These are phyloP conservation scores for Cyclocybe cylindracea DNA, from an alignment of 768 basidiomycete genomes.

Conservation along the genomic window DNA sequence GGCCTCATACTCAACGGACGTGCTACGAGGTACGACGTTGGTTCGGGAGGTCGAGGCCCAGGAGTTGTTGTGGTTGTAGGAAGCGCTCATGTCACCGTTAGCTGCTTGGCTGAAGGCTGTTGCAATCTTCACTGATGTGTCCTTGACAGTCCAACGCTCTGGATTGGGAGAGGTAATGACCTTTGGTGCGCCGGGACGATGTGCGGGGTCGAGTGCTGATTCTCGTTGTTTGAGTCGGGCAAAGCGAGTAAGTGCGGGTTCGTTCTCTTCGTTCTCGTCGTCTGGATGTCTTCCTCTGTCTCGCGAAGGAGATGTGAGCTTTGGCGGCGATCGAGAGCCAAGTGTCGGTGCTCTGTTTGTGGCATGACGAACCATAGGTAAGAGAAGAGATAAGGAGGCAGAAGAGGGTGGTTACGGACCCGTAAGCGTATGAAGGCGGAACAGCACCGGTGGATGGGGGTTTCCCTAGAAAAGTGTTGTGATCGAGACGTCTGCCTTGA, in stretches of 20 bases:
- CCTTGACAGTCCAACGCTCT: slow-evolving; percentile 72
- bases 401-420: slow-evolving; percentile 41
- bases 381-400: slow-evolving; percentile 17
- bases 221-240: slow-evolving; percentile 46
- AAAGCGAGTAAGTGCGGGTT: slow-evolving; percentile 42
- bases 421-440: slow-evolving; percentile 64
- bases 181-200: slow-evolving; percentile 39
- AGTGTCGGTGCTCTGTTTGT: slow-evolving; percentile 53
- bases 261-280: slow-evolving; percentile 39
- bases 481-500: slow-evolving; percentile 87
- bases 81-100: slow-evolving; percentile 40
- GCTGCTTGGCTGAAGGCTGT: slow-evolving; percentile 79
- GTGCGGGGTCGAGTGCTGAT: slow-evolving; percentile 24
- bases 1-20: slow-evolving; percentile 80
- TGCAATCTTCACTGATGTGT: slow-evolving; percentile 87
- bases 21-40: slow-evolving; percentile 62
- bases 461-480: slow-evolving; percentile 75
- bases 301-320: slow-evolving; percentile 41
- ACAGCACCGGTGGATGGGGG: slow-evolving; percentile 35
- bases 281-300: slow-evolving; percentile 34
- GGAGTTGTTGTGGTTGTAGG: slow-evolving; percentile 53
- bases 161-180: slow-evolving; percentile 56
- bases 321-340: slow-evolving; percentile 60
- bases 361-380: slow-evolving; percentile 15
- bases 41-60: slow-evolving; percentile 67